Base-by-base conservation (phyloP, 208 protist genomes). In the Acanthamoeba healyi region DNA sequence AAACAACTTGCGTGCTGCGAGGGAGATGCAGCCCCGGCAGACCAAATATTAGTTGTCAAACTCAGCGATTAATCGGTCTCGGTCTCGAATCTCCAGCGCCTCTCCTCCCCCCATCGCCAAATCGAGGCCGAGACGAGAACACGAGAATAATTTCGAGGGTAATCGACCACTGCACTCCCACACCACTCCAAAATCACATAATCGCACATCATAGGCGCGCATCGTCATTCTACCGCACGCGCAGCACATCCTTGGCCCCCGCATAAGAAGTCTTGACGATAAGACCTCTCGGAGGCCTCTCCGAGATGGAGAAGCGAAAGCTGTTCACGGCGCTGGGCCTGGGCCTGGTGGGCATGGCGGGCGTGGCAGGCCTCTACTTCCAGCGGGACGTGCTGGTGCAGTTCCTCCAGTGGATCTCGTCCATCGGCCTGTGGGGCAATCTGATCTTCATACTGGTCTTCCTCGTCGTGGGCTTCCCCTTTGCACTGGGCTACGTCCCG, bases 401-500 rank as follows among this genome's bases (percentile, higher is more conserved):
- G 26, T 92, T 92, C 38, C 44, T 92, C 1, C 87, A 77, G 36
- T 92, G 87, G 87, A 67, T 92, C 22, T 79, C 58, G 1, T 67
- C 51, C 9, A 92, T 92, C 51, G 87, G 87, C 5, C 58, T 92
- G 12, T 92, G 87, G 87, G 87, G 87, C 42, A 92, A 92, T 51
- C 38, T 92, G 5, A 22, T 92, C 58, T 92, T 92, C 46, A 38
- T 92, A 4, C 58, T 92, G 1, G 87, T 77, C 42, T 92, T 92
- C 87, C 36, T 92, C 5, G 36, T 92, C 34, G 42, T 92, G 1
- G 87, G 87, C 61, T 92, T 92, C 26, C 87, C 87, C 63, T 92
- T 92, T n/a, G 63, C 87, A 1, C n/a, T 92, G 87, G 87, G 87
- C 15, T 92, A 92, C 58, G 63, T 92, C 58, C 87, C 87, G 26